A percentile compares a stretch with the other conserved stretches of the same genome.
These are phyloP conservation scores for Tetratostichococcus sp. DNA, from an alignment of 139 green algal species.

Conservation along the genomic window DNA sequence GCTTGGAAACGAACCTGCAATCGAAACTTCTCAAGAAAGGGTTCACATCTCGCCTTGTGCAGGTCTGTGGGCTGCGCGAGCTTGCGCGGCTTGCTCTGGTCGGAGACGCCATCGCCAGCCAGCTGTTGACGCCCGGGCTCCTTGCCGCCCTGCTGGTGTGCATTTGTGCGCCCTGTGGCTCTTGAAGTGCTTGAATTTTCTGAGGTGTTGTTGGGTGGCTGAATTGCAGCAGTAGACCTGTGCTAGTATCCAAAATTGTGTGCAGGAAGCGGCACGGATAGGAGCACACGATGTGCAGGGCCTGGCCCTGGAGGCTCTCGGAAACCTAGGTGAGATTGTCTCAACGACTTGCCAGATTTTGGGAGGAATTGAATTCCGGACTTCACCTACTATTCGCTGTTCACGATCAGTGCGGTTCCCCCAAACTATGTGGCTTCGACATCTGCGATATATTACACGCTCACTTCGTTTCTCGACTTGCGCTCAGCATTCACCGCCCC, in stretches of 20 bases:
- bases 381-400: too few relatives aligned
- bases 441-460: too few relatives aligned
- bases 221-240: not conserved
- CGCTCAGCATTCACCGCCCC: slow-evolving; percentile 46
- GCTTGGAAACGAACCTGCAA: too few relatives aligned
- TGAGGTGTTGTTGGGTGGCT: too few relatives aligned
- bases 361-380: too few relatives aligned
- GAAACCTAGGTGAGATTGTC: slow-evolving; percentile 51
- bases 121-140: slow-evolving; percentile 33
- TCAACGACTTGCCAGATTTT: too few relatives aligned
- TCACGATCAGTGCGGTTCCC: too few relatives aligned
- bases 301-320: slow-evolving; percentile 53
- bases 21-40: too few relatives aligned
- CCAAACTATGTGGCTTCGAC: too few relatives aligned
- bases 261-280: slow-evolving; percentile 11
- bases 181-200: too few relatives aligned
- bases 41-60: not conserved
- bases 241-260: not conserved
- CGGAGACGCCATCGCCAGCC: slow-evolving; percentile 16
- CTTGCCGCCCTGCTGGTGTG: slow-evolving; percentile 13
- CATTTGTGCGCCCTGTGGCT: too few relatives aligned
- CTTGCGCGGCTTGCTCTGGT: slow-evolving; percentile 30
- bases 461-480: too few relatives aligned
- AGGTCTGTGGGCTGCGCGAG: slow-evolving; percentile 31
- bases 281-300: slow-evolving; percentile 26